Base-by-base conservation (phyloP, 2,329 filamentous ascomycete species). In the Cyclaneusma minus region DNA sequence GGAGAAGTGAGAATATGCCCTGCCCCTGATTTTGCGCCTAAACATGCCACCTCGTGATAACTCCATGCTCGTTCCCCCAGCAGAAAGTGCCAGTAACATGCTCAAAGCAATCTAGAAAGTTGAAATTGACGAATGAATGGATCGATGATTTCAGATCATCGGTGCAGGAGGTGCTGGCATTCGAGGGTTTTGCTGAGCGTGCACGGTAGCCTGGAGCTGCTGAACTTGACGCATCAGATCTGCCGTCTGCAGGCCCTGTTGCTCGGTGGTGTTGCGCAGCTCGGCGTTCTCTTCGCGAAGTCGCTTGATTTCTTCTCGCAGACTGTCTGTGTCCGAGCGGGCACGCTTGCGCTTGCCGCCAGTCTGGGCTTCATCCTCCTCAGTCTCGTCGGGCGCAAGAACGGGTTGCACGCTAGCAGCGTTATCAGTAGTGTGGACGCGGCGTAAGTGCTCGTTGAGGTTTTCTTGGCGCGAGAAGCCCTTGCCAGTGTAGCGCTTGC, bases 401-500 rank as follows among this genome's bases (percentile, higher is more conserved):
- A 44, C 43, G 23, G n/a, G n/a, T n/a, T n/a, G n/a, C n/a, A 37
- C 53, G 4, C 54, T 45, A 15, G 46, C 52, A 21, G n/a, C n/a
- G n/a, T n/a, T n/a, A n/a, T 58, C 55, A 24, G 62, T 60, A 21
- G 66, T 76, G 48, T 95, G 87, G n/a, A 91, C 81, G 14, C 87
- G 74, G 12, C 87, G 78, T 11, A 94, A 59, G 52, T 95, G 87
- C 53, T 95, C 87, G 46, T 87, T 84, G 4, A 94, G 62, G 42
- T 95, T 95, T 54, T 95, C 87, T 44, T 85, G 80, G 25, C 87
- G 72, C 6, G 85, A 91, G 50, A 95, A 95, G 13, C 84, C 84
- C 43, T 83, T 81, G 35, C 83, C 85, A 0, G 70, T 74, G 44
- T 84, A 81, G 19, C 87, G 77, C 49, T 93, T 93, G 64, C 87